phyloP scores from a whole-genome alignment of 768 basidiomycete species.

The Favolaschia claudopus region DNA sequence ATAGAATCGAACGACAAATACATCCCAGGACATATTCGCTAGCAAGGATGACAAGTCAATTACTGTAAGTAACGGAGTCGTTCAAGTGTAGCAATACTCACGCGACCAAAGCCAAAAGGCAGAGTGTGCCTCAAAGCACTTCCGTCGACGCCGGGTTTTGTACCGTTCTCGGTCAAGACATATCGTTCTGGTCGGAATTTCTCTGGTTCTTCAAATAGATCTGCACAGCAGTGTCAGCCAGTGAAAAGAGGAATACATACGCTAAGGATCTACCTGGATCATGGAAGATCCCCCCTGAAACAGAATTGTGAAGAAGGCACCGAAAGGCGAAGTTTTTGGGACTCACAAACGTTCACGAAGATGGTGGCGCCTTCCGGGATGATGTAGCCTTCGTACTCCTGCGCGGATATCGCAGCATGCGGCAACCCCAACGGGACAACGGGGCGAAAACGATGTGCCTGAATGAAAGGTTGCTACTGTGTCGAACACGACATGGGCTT shows the following conservation, averaged over 20 bases:
- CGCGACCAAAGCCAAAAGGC: conserved; percentile 19
- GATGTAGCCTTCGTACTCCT: background rate
- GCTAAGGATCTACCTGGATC: conserved; percentile 21
- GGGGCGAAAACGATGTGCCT: background rate
- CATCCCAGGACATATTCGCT: too few species aligned
- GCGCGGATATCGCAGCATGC: background rate
- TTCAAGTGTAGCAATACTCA: too few species aligned
- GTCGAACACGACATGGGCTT: too few species aligned
- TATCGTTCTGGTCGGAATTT: conserved; percentile 34
- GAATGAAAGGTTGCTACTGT: background rate
- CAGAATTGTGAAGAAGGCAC: conserved; percentile 8
- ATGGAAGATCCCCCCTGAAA: conserved; percentile 35
- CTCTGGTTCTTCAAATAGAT: conserved; percentile 29
- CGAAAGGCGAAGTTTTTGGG: conserved; percentile 11
- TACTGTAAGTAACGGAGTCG: too few species aligned
- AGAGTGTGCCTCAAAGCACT: conserved; percentile 9
- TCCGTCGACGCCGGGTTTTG: conserved; percentile 20
- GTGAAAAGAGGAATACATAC: too few species aligned
- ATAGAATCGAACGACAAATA: too few species aligned
- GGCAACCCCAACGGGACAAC: background rate
- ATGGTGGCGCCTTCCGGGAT: background rate
- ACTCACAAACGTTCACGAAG: background rate
- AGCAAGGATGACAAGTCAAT: too few species aligned
- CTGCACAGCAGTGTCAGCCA: background rate
- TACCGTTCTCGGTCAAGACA: conserved; percentile 19